Evolutionary conservation across 2,329 filamentous ascomycete species (phyloP).

Genomic region (Ilyonectria robusta): DNA sequence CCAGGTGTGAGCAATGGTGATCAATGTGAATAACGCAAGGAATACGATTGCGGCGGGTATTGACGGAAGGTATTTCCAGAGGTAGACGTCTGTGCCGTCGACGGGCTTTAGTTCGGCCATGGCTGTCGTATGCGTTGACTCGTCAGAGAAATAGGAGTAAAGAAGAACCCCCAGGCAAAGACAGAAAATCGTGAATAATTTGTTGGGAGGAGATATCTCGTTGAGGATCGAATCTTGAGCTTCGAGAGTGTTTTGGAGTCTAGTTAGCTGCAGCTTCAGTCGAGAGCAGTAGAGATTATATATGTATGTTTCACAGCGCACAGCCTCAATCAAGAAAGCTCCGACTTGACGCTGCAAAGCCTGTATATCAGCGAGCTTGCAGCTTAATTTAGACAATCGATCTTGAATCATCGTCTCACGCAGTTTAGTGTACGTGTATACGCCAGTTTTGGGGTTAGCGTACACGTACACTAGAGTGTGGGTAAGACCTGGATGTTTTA

Average conservation of each 20-base stretch:
- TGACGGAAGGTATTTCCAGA: conserved; percentile 57
- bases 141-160: neutral
- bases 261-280: neutral
- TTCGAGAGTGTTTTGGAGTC: neutral
- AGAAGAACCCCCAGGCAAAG: neutral
- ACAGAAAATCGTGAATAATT: neutral
- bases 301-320: neutral
- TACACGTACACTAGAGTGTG: fast-evolving
- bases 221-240: neutral
- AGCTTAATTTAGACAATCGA: neutral
- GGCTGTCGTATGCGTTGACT: neutral
- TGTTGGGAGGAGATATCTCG: neutral
- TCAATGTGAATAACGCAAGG: conserved; percentile 57
- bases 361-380: neutral
- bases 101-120: conserved; percentile 22
- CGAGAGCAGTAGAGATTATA: neutral
- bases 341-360: neutral
- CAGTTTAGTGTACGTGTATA: neutral
- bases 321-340: neutral
- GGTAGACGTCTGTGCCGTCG: conserved; percentile 22
- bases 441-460: neutral
- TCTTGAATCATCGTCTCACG: neutral
- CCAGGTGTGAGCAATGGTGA: conserved; percentile 58
- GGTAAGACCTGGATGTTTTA: fast-evolving
- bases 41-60: conserved; percentile 62